Base-by-base conservation (phyloP, 2,329 filamentous ascomycete species). In the Fusarium sp. region DNA sequence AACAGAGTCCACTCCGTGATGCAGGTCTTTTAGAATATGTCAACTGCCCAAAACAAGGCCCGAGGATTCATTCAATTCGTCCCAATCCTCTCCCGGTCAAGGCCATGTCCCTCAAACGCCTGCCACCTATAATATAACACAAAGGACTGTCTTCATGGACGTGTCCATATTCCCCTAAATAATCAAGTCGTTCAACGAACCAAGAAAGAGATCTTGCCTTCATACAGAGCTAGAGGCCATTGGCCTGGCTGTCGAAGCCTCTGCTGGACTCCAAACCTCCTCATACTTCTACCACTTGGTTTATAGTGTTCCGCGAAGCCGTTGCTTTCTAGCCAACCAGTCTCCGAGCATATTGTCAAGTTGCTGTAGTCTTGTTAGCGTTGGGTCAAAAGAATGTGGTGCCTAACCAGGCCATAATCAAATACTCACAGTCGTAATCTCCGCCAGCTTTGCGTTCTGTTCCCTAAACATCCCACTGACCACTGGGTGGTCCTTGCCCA, bases 311-410 rank as follows among this genome's bases (percentile, higher is more conserved):
- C 84, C 83, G 80, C 88, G 78, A 75, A 86, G 73, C 81, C 90
- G 82, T 84, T 89, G 83, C 83, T 93, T 85, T 76, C 90, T 82
- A 77, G 92, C 85, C 74, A 97, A 83, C 90, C 93, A 94, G 74
- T 92, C 90, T 70, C 90, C 91, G 44, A 97, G 86, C 87, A 97
- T 89, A 20, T 92, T 89, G 80, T 99, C 95, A 70, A 98, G 86
- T 84, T 95, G 91, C 81, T 90, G 69, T 45, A 19, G 2, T 35
- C n/a, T 39, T 20, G 49, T 75, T 62, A 76, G 72, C 45, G 30
- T 44, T n/a, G 20, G 5, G 14, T 24, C 47, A 35, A 35, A 44
- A 48, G 17, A 15, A 41, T 19, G 9, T 37, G 11, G 30, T 30
- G 48, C 30, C 35, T 10, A 22, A 19, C 2, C 11, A 51, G 19